These are phyloP conservation scores for Arachnopeziza araneosa DNA, from an alignment of 2,329 filamentous ascomycete species.

Conservation along the genomic window DNA sequence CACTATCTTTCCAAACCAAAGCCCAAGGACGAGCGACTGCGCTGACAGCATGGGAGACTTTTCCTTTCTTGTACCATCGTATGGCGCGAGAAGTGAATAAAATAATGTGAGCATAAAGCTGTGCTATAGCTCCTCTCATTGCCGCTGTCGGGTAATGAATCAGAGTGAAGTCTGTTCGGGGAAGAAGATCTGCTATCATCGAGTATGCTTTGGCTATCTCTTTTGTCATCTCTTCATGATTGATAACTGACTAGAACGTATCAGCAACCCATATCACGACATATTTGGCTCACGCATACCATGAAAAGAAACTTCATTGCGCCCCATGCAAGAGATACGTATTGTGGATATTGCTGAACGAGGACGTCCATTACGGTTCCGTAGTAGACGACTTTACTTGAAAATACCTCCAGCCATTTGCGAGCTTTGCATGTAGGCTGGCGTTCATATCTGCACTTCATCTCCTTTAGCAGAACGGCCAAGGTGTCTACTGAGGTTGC, in stretches of 20 bases:
- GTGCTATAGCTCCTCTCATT: slow-evolving; percentile 19
- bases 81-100: slow-evolving; percentile 23
- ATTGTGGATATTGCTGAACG: neutral
- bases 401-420: no score
- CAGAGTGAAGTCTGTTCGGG: slow-evolving; percentile 2
- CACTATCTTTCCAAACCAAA: neutral
- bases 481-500: no score
- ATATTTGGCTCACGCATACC: neutral
- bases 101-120: slow-evolving; percentile 27
- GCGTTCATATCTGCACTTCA: no score
- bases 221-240: slow-evolving; percentile 7
- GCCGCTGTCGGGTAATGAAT: slow-evolving; percentile 20
- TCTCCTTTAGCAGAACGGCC: no score
- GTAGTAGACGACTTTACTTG: no score
- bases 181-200: slow-evolving; percentile 10
- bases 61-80: slow-evolving; percentile 22
- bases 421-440: no score
- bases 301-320: neutral
- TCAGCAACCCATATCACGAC: neutral
- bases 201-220: slow-evolving; percentile 5
- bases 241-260: slow-evolving; percentile 3
- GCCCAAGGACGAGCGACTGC: neutral
- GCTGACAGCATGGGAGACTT: neutral
- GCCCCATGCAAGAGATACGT: neutral
- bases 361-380: neutral